These are phyloP conservation scores for Tolypocladium sp. DNA, from an alignment of 2,329 filamentous ascomycete species.

Conservation along the genomic window DNA sequence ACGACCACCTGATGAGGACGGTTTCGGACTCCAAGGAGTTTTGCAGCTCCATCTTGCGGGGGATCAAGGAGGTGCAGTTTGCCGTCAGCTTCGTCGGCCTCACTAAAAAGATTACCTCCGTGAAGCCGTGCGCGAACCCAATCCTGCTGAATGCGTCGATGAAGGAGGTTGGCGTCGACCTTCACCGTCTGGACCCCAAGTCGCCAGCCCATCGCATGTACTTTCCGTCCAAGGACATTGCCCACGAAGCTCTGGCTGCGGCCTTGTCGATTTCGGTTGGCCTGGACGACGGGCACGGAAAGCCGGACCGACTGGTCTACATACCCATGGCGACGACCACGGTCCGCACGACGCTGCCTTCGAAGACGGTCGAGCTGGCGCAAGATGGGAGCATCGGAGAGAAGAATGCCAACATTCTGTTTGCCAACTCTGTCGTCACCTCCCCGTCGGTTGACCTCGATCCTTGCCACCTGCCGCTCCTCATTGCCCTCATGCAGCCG, in stretches of 20 bases:
- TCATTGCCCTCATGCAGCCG: constrained; percentile 65
- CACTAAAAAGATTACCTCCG: constrained; percentile 65
- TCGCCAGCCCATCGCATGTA: constrained; percentile 98
- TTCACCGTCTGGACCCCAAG: constrained; percentile 83
- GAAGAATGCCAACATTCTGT: constrained; percentile 90
- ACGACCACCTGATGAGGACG: constrained; percentile 65
- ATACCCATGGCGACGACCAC: constrained; percentile 96
- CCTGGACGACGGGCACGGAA: constrained; percentile 79
- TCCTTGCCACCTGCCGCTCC: constrained; percentile 79
- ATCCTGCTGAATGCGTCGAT: constrained; percentile 81
- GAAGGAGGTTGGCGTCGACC: constrained; percentile 91
- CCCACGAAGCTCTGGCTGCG: constrained; percentile 86
- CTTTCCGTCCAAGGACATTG: constrained; percentile 84
- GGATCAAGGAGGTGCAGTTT: constrained; percentile 94
- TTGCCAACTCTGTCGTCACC: constrained; percentile 91
- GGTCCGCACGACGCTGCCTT: constrained; percentile 85
- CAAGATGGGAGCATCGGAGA: constrained; percentile 66
- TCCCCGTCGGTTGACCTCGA: constrained; percentile 91
- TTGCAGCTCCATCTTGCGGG: constrained; percentile 77
- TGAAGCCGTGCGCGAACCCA: constrained; percentile 58
- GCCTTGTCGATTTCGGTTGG: constrained; percentile 89
- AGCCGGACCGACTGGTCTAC: constrained; percentile 80
- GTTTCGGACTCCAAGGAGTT: constrained; percentile 93
- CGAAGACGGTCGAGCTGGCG: constrained; percentile 80
- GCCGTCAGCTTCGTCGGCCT: constrained; percentile 85